Base-by-base conservation (phyloP, 1,284 basidiomycete species). In the Sporisorium reilianum region DNA sequence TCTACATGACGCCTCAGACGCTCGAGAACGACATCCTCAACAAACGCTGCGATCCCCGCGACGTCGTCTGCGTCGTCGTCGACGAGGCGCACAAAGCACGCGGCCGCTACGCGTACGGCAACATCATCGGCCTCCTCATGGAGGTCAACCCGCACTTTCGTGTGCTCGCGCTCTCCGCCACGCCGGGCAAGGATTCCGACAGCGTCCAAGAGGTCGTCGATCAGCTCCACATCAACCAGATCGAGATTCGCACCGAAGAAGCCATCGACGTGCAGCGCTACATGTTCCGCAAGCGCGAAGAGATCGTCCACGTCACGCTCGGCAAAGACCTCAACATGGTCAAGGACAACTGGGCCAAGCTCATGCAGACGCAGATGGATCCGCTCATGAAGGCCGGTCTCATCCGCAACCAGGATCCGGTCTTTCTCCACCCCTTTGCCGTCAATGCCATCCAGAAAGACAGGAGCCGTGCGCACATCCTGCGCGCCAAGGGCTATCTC, bases 1-100 rank as follows among this genome's bases (percentile, higher is more conserved):
- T 99, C 83, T 99, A 96, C 85, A 95, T 97, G 90, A 99, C 97
- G 0, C 96, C 97, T 0, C 97, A 99, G 84, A 98, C 96, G 0
- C 88, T 99, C 25, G 88, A 93, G 64, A 97, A 97, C 77, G 97
- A 99, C 84, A 87, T 99, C 26, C 86, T 86, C 8, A 89, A 88
- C 1, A 90, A 90, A 18, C 90, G 88, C 20, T 92, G 93, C 77
- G 93, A 98, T 81, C 89, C 91, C 0, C 85, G 87, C 42, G 92
- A 94, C 77, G 90, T 96, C 25, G 87, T 95, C 30, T 89, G 95
- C 50, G 85, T 95, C 18, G 93, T 96, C 23, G 88, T 96, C 54
- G 96, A 99, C 79, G 97, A 99, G 84, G 97, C 97, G 0, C 97
- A 99, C 85, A 90, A 91, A 80, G 96, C 93, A 0, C 94, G 92